These are phyloP conservation scores for Leptomonas seymouri DNA, from an alignment of 208 protist species.

Conservation along the genomic window DNA sequence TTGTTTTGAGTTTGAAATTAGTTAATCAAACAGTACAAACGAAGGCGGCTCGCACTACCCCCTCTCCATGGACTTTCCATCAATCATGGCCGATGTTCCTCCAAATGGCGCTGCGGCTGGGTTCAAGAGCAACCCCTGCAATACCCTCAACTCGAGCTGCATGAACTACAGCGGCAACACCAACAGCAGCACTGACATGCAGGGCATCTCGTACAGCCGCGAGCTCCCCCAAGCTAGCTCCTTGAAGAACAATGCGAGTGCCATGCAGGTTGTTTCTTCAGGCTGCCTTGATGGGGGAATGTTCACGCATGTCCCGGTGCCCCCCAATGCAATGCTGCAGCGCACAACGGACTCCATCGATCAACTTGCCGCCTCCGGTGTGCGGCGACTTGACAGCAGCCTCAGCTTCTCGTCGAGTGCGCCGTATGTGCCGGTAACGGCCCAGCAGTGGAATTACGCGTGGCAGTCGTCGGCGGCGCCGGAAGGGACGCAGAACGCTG, in stretches of 20 bases:
- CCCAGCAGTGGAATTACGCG: constrained; percentile 10
- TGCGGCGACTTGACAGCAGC: constrained; percentile 12
- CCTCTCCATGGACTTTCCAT: constrained; percentile 1
- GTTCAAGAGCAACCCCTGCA: neutral
- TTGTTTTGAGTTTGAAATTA: neutral
- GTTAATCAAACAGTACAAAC: constrained; percentile 1
- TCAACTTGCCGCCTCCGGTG: neutral
- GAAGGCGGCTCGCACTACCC: constrained; percentile 2
- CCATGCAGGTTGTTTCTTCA: neutral
- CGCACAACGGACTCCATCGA: constrained; percentile 9
- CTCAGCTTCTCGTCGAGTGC: constrained; percentile 18
- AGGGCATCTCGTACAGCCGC: constrained; percentile 19
- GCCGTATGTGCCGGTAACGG: constrained; percentile 11
- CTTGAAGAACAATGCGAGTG: neutral
- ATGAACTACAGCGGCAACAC: constrained; percentile 22
- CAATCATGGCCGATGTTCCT: constrained; percentile 8
- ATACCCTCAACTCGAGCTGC: constrained; percentile 13
- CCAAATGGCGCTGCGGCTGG: neutral
- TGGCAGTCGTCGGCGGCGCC: neutral
- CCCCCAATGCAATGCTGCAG: constrained; percentile 9
- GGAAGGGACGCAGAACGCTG: neutral
- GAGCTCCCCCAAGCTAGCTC: neutral
- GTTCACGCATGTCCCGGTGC: constrained; percentile 13
- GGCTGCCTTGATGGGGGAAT: constrained; percentile 7
- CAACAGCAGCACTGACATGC: constrained; percentile 12